These are phyloP conservation scores for Poteriospumella lacustris DNA, from an alignment of 108 stramenopile genomes.

Conservation along the genomic window DNA sequence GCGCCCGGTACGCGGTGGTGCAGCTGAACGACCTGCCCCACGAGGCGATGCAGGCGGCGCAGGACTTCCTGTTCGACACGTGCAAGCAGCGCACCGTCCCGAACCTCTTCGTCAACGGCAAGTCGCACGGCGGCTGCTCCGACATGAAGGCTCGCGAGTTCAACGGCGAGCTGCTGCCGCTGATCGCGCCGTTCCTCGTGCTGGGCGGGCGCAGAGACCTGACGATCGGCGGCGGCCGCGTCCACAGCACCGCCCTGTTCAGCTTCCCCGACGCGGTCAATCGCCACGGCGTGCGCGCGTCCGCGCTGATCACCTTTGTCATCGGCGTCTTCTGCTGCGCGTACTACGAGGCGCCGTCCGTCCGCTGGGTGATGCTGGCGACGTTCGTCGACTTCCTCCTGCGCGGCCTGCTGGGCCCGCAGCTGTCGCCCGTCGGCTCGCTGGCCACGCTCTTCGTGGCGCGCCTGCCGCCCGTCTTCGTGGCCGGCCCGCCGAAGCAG, in stretches of 20 bases:
- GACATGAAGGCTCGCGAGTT: neutral
- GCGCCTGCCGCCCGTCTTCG: neutral
- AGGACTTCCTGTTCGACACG: too few relatives aligned
- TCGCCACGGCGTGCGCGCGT: neutral
- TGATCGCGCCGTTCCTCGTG: neutral
- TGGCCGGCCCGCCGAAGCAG: slow-evolving; percentile 27
- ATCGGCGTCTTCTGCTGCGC: neutral
- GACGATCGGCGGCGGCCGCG: too few relatives aligned
- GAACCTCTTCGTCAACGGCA: slow-evolving; percentile 2
- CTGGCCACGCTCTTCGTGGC: neutral
- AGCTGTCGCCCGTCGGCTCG: neutral
- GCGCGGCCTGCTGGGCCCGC: neutral
- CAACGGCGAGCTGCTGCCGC: neutral
- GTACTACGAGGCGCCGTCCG: neutral
- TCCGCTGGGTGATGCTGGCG: neutral
- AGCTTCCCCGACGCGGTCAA: slow-evolving; percentile 12
- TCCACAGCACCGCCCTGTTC: neutral
- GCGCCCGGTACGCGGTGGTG: too few relatives aligned
- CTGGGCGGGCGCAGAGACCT: too few relatives aligned
- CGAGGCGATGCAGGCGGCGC: neutral
- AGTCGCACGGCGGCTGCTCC: neutral
- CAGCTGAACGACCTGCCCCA: neutral
- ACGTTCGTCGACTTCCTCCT: neutral
- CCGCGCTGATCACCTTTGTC: neutral
- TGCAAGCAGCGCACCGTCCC: neutral